Evolutionary conservation across 2,329 filamentous ascomycete genomes (phyloP).

Genomic region (Fusarium beomiforme): DNA sequence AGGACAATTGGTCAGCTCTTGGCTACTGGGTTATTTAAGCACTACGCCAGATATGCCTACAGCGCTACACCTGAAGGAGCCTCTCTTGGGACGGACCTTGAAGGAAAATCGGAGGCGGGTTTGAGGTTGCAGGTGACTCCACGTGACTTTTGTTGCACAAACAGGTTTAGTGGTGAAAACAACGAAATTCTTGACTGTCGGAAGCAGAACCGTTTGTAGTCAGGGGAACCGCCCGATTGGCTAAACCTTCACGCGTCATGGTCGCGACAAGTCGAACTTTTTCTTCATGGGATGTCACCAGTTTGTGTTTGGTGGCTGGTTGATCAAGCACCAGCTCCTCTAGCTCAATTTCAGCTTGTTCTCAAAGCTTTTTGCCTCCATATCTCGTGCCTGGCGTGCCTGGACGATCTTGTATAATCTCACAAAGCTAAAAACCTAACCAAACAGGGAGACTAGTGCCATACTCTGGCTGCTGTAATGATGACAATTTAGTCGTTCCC

Average conservation of each 20-base stretch:
- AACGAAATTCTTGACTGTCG: neutral
- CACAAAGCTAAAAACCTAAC: slow-evolving; percentile 4
- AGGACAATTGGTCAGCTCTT: slow-evolving; percentile 20
- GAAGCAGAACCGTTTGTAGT: slow-evolving; percentile 24
- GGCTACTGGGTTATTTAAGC: slow-evolving; percentile 27
- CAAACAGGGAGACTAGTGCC: neutral
- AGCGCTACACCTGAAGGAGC: slow-evolving; percentile 24
- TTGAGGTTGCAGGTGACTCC: neutral
- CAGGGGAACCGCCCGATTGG: slow-evolving; percentile 37
- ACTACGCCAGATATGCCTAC: slow-evolving; percentile 22
- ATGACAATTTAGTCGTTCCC: slow-evolving; percentile 5
- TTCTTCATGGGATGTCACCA: slow-evolving; percentile 3
- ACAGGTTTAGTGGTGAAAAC: slow-evolving; percentile 2
- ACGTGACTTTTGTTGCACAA: slow-evolving; percentile 30
- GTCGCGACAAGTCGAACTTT: slow-evolving; percentile 38
- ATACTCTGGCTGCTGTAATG: neutral
- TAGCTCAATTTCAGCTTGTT: slow-evolving; percentile 2
- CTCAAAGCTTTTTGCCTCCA: slow-evolving; percentile 23
- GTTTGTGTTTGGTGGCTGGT: slow-evolving; percentile 25
- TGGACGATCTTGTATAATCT: slow-evolving; percentile 25
- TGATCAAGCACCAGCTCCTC: neutral
- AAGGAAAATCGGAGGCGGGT: slow-evolving; percentile 14
- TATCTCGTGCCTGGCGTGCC: slow-evolving; percentile 31
- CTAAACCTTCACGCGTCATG: slow-evolving; percentile 37
- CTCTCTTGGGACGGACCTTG: neutral